Evolutionary conservation across 2,329 filamentous ascomycete genomes (phyloP), one percentile per base, ranked within the genome.

Genomic region (Curvularia spicifera): DNA sequence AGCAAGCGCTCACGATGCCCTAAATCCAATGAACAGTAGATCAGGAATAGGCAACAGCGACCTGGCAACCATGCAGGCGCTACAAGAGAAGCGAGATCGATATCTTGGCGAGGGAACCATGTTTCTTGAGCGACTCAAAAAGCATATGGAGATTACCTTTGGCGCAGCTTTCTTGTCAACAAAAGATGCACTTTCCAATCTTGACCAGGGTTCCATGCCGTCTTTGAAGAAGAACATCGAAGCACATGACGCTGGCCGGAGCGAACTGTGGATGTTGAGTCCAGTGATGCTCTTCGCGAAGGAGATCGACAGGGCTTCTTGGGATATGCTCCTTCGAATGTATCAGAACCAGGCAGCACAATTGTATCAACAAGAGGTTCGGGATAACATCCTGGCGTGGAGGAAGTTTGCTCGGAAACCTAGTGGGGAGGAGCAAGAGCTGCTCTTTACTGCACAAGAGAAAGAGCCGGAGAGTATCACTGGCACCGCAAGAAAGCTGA

Each of bases 31-130:
- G 10, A 73, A 78, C 12, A 77, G 78, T 26, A 82, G 64, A 49
- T 75, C 81, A 52, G 85, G 90, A 12, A 88, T 90, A 67, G 88
- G 85, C 51, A 90, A 92, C 70, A 92, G 89, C 61, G 91, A 87
- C 60, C 79, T 89, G 49, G 84, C 91, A 33, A 89, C 91, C 66
- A 98, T 99, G 94, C 88, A 91, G 53, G 93, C 96, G 40, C 87
- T 99, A 26, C 91, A 93, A 67, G 93, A 98, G 76, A 97, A 97
- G 84, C 95, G 93, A 76, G 90, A 96, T 63, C 89, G 91, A 73
- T 99, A 97, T 71, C 82, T 89, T 56, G 83, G 87, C 13, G 91
- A 96, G 73, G 92, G 89, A 65, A 80, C 84, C 22, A 79, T 85
- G 52, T 97, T 98, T 73, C 84, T 97, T 70, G 86, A 88, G 60